Percentiles rank a stretch among this genome's conserved stretches.
These are phyloP conservation scores for Plasmopara muralis DNA, from an alignment of 352 stramenopile species.

Conservation along the genomic window DNA sequence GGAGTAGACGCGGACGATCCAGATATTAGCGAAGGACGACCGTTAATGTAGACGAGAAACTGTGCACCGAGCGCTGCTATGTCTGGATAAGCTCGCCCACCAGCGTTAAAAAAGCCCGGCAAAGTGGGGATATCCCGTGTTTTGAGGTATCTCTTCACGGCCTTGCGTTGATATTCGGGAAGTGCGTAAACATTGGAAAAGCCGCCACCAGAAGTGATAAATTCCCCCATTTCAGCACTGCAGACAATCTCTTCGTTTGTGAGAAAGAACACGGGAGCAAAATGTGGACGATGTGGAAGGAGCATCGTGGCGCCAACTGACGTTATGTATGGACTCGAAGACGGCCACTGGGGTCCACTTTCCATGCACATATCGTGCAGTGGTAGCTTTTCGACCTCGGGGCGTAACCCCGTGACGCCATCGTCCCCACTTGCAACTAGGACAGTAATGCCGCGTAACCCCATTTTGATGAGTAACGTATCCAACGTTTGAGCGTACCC, in stretches of 20 bases:
- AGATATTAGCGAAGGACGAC: conserved; percentile 37
- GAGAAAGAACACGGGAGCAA: conserved; percentile 43
- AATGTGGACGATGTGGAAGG: conserved; percentile 19
- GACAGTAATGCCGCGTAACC: conserved; percentile 78
- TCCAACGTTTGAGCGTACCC: conserved; percentile 80
- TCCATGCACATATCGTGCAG: conserved; percentile 49
- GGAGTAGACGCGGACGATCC: conserved; percentile 86
- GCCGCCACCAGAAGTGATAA: conserved; percentile 83
- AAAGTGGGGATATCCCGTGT: conserved; percentile 37
- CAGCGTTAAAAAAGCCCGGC: conserved; percentile 68
- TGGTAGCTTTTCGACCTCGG: conserved; percentile 55
- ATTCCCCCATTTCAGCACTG: conserved; percentile 52
- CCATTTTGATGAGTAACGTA: conserved; percentile 86
- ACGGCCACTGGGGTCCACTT: conserved; percentile 68
- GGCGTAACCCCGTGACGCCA: conserved; percentile 68
- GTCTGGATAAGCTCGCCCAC: conserved; percentile 86
- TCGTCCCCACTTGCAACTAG: conserved; percentile 84
- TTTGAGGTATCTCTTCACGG: conserved; percentile 60
- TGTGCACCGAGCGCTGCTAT: conserved; percentile 65
- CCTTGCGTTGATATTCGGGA: conserved; percentile 68
- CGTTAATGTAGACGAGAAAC: conserved; percentile 66
- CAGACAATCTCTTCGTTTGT: conserved; percentile 76
- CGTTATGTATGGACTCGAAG: conserved; percentile 85
- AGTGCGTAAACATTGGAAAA: conserved; percentile 81
- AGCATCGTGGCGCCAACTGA: conserved; percentile 87